Percentiles rank a stretch among this genome's conserved stretches.
These are phyloP conservation scores for Medicago lupulina DNA, from an alignment of 306 rosid species.

Conservation along the genomic window DNA sequence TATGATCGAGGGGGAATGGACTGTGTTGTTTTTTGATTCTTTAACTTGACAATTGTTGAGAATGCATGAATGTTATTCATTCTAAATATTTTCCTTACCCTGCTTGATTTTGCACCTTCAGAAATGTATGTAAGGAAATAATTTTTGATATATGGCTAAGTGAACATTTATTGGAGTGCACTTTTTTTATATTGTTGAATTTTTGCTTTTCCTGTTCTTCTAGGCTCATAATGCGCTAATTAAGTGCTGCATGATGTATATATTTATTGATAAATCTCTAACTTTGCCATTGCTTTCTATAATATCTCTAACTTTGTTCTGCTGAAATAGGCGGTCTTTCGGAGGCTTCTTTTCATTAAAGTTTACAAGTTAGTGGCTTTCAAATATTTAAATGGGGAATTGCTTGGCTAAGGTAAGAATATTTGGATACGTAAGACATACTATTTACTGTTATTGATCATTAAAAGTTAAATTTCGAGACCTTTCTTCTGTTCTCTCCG, in stretches of 20 bases:
- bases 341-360: slow-evolving; percentile 41
- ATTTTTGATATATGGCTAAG: slow-evolving; percentile 12
- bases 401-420: slow-evolving; percentile 70
- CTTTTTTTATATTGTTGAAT: slow-evolving; percentile 1
- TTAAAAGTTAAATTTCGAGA: slow-evolving; percentile 1
- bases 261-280: background rate
- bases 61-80: slow-evolving; percentile 15
- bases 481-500: slow-evolving; percentile 7
- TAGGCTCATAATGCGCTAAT: background rate
- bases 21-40: background rate
- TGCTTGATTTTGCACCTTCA: slow-evolving; percentile 21
- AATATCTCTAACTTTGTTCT: slow-evolving; percentile 23
- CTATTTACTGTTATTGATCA: slow-evolving; percentile 17
- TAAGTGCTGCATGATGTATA: slow-evolving; percentile 18
- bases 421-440: slow-evolving; percentile 6
- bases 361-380: slow-evolving; percentile 42
- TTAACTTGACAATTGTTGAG: slow-evolving; percentile 12
- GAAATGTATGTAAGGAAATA: background rate
- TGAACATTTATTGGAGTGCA: slow-evolving; percentile 3
- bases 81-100: slow-evolving; percentile 8
- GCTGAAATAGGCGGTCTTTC: slow-evolving; percentile 37
- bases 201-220: background rate
- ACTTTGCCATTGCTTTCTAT: slow-evolving; percentile 28
- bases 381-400: slow-evolving; percentile 69
- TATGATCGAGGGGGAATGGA: background rate